These are phyloP conservation scores for Arthroderma uncinatum DNA, from an alignment of 2,329 filamentous ascomycete genomes.

Conservation along the genomic window DNA sequence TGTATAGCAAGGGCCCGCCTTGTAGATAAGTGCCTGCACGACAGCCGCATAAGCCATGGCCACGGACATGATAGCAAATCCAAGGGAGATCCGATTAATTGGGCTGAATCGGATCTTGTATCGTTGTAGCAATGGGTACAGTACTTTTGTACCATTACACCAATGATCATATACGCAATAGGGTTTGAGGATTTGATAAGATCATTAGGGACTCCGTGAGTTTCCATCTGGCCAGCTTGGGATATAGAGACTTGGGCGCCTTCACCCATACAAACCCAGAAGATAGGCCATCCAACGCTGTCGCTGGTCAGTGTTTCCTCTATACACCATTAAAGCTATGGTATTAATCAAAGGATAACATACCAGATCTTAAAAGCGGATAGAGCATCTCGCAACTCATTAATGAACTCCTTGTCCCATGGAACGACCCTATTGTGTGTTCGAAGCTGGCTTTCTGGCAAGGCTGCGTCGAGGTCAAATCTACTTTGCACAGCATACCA, in stretches of 20 bases:
- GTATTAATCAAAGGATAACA: not conserved
- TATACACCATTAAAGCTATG: not conserved
- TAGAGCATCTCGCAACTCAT: conserved; percentile 11
- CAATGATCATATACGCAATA: conserved; percentile 47
- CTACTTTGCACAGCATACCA: conserved; percentile 4
- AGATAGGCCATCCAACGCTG: not conserved
- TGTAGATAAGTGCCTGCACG: conserved; percentile 49
- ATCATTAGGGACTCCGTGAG: conserved; percentile 47
- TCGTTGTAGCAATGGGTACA: conserved; percentile 48
- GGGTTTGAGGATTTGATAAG: conserved; percentile 50
- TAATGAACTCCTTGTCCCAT: conserved; percentile 12
- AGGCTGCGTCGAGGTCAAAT: conserved; percentile 12
- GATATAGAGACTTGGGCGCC: conserved; percentile 14
- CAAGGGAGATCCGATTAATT: conserved; percentile 44
- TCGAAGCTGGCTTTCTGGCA: conserved; percentile 46
- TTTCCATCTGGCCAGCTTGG: conserved; percentile 47
- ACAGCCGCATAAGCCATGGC: conserved; percentile 48
- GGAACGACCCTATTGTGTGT: conserved; percentile 43
- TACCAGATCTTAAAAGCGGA: conserved; percentile 13
- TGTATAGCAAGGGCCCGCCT: conserved; percentile 8
- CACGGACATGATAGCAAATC: conserved; percentile 43
- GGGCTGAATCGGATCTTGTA: conserved; percentile 46
- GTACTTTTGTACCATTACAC: conserved; percentile 37
- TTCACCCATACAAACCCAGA: not conserved
- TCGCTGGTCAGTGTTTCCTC: not conserved